These are phyloP conservation scores for Fimicolochytrium jonesii DNA, from an alignment of 192 early-diverging fungal species.

Conservation along the genomic window DNA sequence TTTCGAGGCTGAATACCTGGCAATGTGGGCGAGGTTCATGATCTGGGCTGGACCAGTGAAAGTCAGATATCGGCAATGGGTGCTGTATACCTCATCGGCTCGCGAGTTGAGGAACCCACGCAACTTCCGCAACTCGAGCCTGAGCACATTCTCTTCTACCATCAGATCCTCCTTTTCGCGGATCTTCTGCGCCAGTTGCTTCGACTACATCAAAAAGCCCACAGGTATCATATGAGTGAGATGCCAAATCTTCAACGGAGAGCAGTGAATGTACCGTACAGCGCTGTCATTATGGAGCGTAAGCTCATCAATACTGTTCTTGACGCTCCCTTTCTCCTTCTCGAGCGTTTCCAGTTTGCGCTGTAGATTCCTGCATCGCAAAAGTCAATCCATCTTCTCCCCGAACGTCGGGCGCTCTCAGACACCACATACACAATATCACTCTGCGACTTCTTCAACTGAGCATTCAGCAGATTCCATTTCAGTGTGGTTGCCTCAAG, in stretches of 20 bases:
- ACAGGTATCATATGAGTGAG: too few species aligned
- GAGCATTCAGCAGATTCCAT: constrained; percentile 44
- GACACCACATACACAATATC: constrained; percentile 41
- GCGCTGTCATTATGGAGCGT: constrained; percentile 59
- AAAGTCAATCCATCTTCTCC: background rate
- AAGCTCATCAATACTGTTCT: constrained; percentile 48
- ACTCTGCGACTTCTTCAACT: constrained; percentile 57
- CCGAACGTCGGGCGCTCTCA: background rate
- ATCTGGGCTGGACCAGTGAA: background rate
- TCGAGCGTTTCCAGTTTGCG: constrained; percentile 41
- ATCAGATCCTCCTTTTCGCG: constrained; percentile 59
- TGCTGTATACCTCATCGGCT: constrained; percentile 41
- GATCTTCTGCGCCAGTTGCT: constrained; percentile 45
- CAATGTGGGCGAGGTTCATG: background rate
- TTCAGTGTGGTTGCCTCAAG: constrained; percentile 41
- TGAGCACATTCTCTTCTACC: constrained; percentile 57
- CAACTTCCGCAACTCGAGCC: constrained; percentile 54
- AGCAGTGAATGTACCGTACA: constrained; percentile 17
- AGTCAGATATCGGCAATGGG: background rate
- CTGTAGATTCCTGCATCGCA: background rate
- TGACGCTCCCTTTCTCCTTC: constrained; percentile 41
- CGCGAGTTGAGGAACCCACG: constrained; percentile 48
- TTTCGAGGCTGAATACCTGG: constrained; percentile 51
- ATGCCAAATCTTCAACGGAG: too few species aligned
- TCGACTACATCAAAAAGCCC: too few species aligned